phyloP scores from a whole-genome alignment of 1,284 basidiomycete species.

The Melampsora larici-populina region DNA sequence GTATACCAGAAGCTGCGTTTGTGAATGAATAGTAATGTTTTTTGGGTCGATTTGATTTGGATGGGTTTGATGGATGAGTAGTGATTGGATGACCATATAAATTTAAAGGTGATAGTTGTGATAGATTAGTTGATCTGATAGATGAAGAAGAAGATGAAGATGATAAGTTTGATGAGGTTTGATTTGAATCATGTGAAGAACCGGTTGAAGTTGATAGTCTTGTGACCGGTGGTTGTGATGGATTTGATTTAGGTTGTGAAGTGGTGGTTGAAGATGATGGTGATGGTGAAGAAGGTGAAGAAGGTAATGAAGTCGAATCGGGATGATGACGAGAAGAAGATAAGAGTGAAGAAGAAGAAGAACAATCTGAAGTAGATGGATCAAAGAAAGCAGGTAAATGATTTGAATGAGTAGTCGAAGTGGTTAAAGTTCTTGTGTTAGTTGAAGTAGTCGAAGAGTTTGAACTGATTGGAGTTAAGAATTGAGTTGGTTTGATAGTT shows the following conservation, averaged over 20 bases:
- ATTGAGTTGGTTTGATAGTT: neutral
- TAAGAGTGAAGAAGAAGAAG: neutral
- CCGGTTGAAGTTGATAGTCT: neutral
- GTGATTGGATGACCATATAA: constrained; percentile 31
- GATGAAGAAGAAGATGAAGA: constrained; percentile 19
- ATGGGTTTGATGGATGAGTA: constrained; percentile 28
- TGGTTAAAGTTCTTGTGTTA: neutral
- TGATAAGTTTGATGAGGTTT: constrained; percentile 12
- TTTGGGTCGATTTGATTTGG: constrained; percentile 45
- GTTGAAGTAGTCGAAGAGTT: neutral
- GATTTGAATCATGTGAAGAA: constrained; percentile 13
- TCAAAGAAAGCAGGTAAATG: constrained; percentile 17
- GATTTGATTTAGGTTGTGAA: constrained; percentile 3
- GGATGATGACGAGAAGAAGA: neutral
- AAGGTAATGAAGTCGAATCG: neutral
- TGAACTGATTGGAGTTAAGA: no score
- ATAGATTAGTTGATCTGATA: neutral
- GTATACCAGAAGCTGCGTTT: constrained; percentile 57
- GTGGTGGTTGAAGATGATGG: constrained; percentile 31
- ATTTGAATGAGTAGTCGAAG: neutral
- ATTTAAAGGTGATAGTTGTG: constrained; percentile 32
- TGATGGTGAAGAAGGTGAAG: neutral
- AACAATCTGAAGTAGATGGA: constrained; percentile 1
- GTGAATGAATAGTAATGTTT: constrained; percentile 47
- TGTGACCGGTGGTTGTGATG: constrained; percentile 19